These are phyloP conservation scores for Agaricus blazei DNA, from an alignment of 768 basidiomycete species.

Conservation along the genomic window DNA sequence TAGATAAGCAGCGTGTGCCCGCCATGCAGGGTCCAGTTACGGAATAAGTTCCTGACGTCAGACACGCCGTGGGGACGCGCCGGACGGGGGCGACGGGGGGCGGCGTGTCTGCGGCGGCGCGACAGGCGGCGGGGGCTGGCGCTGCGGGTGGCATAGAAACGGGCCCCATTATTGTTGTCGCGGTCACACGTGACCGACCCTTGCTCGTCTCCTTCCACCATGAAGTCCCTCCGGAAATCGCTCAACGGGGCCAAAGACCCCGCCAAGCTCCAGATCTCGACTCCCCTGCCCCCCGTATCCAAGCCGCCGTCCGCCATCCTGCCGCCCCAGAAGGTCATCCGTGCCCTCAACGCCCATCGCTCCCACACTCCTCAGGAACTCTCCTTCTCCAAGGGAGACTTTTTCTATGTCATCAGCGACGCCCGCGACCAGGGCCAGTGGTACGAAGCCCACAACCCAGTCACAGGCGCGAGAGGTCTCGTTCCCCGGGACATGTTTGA, in stretches of 20 bases:
- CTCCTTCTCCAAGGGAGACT: slow-evolving; percentile 90
- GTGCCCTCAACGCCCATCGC: slow-evolving; percentile 64
- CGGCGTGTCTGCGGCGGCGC: background rate
- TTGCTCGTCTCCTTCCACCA: slow-evolving; percentile 22
- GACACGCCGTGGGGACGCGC: no score
- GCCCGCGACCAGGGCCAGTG: slow-evolving; percentile 51
- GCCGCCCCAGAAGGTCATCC: slow-evolving; percentile 94
- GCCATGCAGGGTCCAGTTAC: no score
- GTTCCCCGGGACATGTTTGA: slow-evolving; percentile 89
- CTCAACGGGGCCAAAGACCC: slow-evolving; percentile 63
- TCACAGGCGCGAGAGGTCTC: slow-evolving; percentile 84
- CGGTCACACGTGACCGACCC: slow-evolving; percentile 7
- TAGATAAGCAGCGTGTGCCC: background rate
- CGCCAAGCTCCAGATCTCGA: slow-evolving; percentile 61
- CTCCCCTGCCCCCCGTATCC: slow-evolving; percentile 60
- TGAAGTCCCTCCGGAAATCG: slow-evolving; percentile 84
- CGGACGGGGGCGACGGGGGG: no score
- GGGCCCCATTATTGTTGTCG: background rate
- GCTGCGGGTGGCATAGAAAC: background rate
- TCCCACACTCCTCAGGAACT: slow-evolving; percentile 80
- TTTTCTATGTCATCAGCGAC: slow-evolving; percentile 92
- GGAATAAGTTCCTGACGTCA: no score
- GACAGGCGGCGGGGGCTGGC: background rate
- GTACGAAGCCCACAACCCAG: slow-evolving; percentile 95
- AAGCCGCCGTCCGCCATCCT: slow-evolving; percentile 66